Conservation (phyloP, 495 filamentous ascomycete species). For the Beverwykella pulmonaria region DNA sequence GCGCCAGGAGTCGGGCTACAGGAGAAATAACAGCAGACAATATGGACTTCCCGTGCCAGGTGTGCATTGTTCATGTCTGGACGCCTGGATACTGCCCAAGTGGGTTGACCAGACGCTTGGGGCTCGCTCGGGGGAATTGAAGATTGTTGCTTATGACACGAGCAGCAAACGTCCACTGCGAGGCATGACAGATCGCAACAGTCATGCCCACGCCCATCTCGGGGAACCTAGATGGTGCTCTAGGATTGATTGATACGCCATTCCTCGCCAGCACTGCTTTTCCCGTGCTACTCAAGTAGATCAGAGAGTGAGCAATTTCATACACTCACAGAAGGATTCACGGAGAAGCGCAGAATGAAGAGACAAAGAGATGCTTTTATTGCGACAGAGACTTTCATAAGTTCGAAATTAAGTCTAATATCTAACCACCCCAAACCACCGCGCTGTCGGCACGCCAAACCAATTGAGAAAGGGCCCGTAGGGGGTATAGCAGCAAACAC, state of each 20-base stretch:
- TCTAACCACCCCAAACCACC: background rate
- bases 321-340: too few relatives aligned
- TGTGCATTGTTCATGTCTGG: background rate
- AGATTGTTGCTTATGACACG: background rate
- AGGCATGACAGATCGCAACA: background rate
- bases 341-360: too few relatives aligned
- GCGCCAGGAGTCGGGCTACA: background rate
- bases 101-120: background rate
- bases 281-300: too few relatives aligned
- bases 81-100: background rate
- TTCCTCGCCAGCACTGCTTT: too few relatives aligned
- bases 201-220: background rate
- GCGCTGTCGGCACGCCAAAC: background rate
- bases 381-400: background rate
- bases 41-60: background rate
- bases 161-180: background rate
- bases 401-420: background rate
- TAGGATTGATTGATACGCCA: too few relatives aligned
- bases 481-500: conserved; percentile 3
- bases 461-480: background rate
- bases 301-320: too few relatives aligned
- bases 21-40: background rate
- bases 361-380: background rate
- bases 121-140: background rate
- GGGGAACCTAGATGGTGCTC: background rate